Evolutionary conservation across 108 stramenopile species (phyloP).

Genomic region (Thalassiosira profunda): DNA sequence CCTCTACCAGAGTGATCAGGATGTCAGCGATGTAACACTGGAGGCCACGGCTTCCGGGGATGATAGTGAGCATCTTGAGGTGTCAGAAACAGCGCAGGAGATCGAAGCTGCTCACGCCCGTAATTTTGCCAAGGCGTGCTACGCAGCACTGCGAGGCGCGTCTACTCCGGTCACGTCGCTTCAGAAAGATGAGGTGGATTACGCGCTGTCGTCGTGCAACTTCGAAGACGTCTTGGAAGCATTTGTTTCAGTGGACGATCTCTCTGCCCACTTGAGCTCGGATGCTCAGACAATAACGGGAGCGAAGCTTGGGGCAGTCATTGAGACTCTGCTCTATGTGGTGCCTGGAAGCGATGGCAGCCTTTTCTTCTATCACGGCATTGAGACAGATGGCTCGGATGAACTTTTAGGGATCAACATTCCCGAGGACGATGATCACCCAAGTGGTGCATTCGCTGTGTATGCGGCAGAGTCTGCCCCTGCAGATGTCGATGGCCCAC

Average conservation of each 20-base stretch:
- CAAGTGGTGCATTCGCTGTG: not conserved
- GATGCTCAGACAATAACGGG: constrained; percentile 26
- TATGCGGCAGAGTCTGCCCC: not conserved
- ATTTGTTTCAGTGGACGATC: constrained; percentile 26
- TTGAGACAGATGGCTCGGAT: constrained; percentile 8
- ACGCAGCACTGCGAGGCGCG: constrained; percentile 55
- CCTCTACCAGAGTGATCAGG: constrained; percentile 71
- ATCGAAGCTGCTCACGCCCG: constrained; percentile 57
- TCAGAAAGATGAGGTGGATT: constrained; percentile 20
- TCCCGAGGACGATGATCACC: constrained; percentile 18
- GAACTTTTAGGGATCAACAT: constrained; percentile 2
- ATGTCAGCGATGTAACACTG: constrained; percentile 45
- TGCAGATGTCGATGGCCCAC: constrained; percentile 19
- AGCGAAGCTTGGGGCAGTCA: constrained; percentile 50
- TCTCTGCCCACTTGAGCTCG: constrained; percentile 26
- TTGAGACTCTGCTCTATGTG: constrained; percentile 45
- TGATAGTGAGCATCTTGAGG: constrained; percentile 56
- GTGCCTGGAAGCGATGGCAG: constrained; percentile 58
- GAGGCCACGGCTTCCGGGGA: constrained; percentile 34
- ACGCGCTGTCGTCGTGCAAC: constrained; percentile 20
- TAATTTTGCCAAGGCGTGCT: constrained; percentile 62
- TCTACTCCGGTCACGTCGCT: constrained; percentile 6
- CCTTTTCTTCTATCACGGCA: constrained; percentile 55
- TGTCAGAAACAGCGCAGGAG: constrained; percentile 42
- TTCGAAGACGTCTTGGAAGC: constrained; percentile 27